Conservation (phyloP, 2,329 filamentous ascomycete genomes). For the Pestalotiopsis sp. region DNA sequence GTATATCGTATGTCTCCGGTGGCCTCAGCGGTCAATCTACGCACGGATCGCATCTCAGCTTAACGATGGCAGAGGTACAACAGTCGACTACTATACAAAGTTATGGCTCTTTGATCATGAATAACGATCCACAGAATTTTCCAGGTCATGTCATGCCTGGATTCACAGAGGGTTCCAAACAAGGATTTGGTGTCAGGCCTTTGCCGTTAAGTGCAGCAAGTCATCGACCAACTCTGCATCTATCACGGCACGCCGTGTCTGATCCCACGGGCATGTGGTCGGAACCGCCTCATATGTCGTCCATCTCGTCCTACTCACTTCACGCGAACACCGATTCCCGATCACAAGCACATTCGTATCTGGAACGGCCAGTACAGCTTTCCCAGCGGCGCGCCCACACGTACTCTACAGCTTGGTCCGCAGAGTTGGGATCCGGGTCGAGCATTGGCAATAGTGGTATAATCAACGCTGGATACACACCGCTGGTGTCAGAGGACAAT, state of each 20-base stretch:
- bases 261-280: constrained; percentile 1
- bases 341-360: background rate
- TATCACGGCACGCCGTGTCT: background rate
- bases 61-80: background rate
- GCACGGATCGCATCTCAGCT: background rate
- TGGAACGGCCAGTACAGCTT: background rate
- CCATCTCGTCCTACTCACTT: background rate
- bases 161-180: background rate
- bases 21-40: background rate
- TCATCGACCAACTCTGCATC: background rate
- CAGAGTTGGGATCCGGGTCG: background rate
- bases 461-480: background rate
- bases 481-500: background rate
- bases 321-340: background rate
- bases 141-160: background rate
- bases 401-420: background rate
- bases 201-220: background rate
- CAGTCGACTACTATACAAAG: background rate
- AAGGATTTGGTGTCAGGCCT: background rate
- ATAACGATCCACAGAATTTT: background rate
- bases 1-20: background rate
- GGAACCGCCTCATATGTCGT: background rate
- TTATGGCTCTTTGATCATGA: background rate
- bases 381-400: background rate
- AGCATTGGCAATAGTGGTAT: background rate